phyloP scores from a whole-genome alignment of 495 filamentous ascomycete species.

The Aspergillus hancockii region DNA sequence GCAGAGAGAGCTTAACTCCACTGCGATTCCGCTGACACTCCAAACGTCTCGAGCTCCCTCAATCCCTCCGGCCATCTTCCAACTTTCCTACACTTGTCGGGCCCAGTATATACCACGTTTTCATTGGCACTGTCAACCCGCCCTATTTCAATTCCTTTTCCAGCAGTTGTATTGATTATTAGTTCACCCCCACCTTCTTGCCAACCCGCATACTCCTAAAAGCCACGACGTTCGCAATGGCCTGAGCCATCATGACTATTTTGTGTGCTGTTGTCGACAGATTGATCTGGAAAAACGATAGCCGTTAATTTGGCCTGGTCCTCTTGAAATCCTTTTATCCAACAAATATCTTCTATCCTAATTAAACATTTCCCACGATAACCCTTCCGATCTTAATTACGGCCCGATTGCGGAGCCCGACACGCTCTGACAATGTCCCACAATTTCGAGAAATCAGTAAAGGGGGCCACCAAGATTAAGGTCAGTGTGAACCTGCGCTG shows the following conservation, averaged over 20 bases:
- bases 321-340: neutral
- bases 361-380: conserved; percentile 6
- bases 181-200: conserved; percentile 12
- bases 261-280: conserved; percentile 28
- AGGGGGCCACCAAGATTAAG: conserved; percentile 94
- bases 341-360: conserved; percentile 1
- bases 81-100: conserved; percentile 2
- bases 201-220: conserved; percentile 10
- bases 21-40: conserved; percentile 9
- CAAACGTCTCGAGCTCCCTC: conserved; percentile 14
- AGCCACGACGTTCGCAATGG: conserved; percentile 32
- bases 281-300: conserved; percentile 25
- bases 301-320: conserved; percentile 12
- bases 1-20: conserved; percentile 10
- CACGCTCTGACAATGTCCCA: conserved; percentile 59
- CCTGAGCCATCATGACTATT: conserved; percentile 36
- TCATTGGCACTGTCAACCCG: neutral
- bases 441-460: conserved; percentile 90
- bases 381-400: conserved; percentile 13
- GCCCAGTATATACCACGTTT: neutral
- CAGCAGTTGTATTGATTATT: neutral
- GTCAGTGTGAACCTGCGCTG: conserved; percentile 42
- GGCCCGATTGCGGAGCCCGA: conserved; percentile 13
- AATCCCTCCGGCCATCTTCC: conserved; percentile 11
- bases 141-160: neutral